Evolutionary conservation across 768 basidiomycete species (phyloP), one percentile per base, ranked within the genome.

Genomic region (Lanmaoa rubissima): DNA sequence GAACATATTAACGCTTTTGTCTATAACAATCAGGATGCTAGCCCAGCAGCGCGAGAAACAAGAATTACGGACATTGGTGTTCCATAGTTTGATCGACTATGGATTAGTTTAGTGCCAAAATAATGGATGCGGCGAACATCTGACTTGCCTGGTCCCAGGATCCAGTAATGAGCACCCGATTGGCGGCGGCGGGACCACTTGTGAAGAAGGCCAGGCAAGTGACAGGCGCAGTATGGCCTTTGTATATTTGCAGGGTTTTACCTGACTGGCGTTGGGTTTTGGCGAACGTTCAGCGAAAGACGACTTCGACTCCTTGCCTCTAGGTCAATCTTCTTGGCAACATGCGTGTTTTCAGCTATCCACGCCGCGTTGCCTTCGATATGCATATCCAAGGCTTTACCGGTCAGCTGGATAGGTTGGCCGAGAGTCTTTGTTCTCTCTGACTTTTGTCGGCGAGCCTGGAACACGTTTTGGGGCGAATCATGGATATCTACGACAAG

Each of bases 71-170:
- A 95, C 96, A 61, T 82, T 70, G 11, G 81, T 83, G 66, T 95
- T 79, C 95, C 95, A 98, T 7, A 95, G 54, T 69, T 85, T 88
- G 72, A 99, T 91, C 0, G 86, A 86, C 92, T 98, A 65, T 5
- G 54, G 47, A 36, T 44, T 9, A 54, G 58, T 62, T 56, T 62
- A 61, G 55, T 58, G 36, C 6, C 46, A 46, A 44, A 38, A 35
- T 42, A 14, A 40, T 35, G 31, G 19, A 24, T 6, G 32, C 7
- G 40, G 24, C 41, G 2, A 51, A 49, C 44, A 61, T 61, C 24
- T 31, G 19, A 54, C 70, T 60, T 60, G 84, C 91, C 73, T 84
- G 87, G 70, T 99, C 97, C 97, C 97, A 99, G 45, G 94, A 94
- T 21, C 91, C 94, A 43, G 91, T 93, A 60, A 98, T 81, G 38